phyloP scores from a whole-genome alignment of 2,329 filamentous ascomycete species.

The Sphaceloma murrayae region DNA sequence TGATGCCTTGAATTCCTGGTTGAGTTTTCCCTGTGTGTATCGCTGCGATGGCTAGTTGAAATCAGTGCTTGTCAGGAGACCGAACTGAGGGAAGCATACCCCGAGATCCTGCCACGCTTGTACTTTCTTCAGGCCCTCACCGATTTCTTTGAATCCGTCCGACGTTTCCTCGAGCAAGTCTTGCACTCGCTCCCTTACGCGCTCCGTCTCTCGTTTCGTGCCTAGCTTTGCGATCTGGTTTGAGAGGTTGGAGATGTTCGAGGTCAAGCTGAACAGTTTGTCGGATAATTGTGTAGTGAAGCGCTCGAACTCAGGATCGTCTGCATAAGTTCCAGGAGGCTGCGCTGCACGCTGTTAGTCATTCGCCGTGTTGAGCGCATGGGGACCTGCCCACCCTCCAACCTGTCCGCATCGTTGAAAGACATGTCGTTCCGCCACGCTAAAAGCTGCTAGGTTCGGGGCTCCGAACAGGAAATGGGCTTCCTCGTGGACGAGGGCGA shows the following conservation, averaged over 20 bases:
- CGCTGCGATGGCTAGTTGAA: constrained; percentile 76
- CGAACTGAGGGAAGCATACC: no score
- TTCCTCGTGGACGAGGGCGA: no score
- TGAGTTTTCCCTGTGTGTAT: constrained; percentile 91
- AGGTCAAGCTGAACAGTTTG: constrained; percentile 79
- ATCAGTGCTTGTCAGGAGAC: no score
- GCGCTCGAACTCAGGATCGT: constrained; percentile 84
- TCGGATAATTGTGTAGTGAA: constrained; percentile 76
- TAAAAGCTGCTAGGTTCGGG: no score
- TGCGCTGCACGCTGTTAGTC: constrained; percentile 39
- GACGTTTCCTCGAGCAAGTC: constrained; percentile 79
- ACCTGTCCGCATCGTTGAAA: constrained; percentile 21
- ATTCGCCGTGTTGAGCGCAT: neutral
- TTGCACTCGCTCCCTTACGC: constrained; percentile 82
- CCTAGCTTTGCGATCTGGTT: constrained; percentile 79
- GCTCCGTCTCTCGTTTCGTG: constrained; percentile 81
- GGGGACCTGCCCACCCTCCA: constrained; percentile 20
- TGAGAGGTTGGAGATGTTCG: constrained; percentile 74
- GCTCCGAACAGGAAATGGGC: no score
- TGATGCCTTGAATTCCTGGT: constrained; percentile 81
- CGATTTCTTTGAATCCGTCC: constrained; percentile 79
- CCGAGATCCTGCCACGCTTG: constrained; percentile 62
- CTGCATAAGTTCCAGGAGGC: constrained; percentile 64
- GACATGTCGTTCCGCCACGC: no score
- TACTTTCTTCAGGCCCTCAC: constrained; percentile 86